Percentiles rank a stretch among this genome's conserved stretches.
Evolutionary conservation across 192 early-diverging fungal species (phyloP).

Genomic region (Coemansia sp.): DNA sequence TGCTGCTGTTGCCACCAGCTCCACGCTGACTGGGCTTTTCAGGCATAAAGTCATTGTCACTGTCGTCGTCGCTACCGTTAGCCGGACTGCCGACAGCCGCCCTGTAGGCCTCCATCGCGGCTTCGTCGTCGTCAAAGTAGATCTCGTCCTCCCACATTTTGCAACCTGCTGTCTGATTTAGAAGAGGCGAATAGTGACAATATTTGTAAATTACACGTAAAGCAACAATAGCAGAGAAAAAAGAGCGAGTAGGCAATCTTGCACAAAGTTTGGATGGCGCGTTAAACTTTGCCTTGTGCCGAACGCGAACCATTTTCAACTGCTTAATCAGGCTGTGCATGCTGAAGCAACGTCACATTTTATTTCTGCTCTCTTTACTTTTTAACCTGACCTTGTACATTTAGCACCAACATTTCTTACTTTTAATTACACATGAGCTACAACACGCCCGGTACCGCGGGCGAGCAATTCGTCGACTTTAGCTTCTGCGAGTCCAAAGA

Average conservation of each 20-base stretch:
- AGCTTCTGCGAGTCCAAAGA: slow-evolving; percentile 53
- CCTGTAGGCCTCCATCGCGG: slow-evolving; percentile 46
- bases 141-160: slow-evolving; percentile 47
- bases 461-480: slow-evolving; percentile 50
- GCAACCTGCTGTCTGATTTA: neutral
- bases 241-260: too few species aligned
- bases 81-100: slow-evolving; percentile 14
- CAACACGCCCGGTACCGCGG: slow-evolving; percentile 11
- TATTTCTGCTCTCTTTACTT: slow-evolving; percentile 4
- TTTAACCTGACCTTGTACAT: neutral
- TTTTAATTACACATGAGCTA: slow-evolving; percentile 31
- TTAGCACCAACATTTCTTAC: neutral
- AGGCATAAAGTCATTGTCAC: slow-evolving; percentile 37
- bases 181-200: neutral
- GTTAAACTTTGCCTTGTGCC: neutral
- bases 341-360: neutral
- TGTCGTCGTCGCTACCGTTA: slow-evolving; percentile 11
- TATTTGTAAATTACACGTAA: too few species aligned
- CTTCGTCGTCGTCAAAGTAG: slow-evolving; percentile 48
- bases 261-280: too few species aligned
- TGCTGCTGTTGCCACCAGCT: neutral
- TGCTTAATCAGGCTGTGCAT: too few species aligned
- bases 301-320: neutral
- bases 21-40: slow-evolving; percentile 10
- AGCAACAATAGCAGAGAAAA: too few species aligned